Conservation (phyloP, 805 yeast genomes). For the Saccharomycopsis sp. region DNA sequence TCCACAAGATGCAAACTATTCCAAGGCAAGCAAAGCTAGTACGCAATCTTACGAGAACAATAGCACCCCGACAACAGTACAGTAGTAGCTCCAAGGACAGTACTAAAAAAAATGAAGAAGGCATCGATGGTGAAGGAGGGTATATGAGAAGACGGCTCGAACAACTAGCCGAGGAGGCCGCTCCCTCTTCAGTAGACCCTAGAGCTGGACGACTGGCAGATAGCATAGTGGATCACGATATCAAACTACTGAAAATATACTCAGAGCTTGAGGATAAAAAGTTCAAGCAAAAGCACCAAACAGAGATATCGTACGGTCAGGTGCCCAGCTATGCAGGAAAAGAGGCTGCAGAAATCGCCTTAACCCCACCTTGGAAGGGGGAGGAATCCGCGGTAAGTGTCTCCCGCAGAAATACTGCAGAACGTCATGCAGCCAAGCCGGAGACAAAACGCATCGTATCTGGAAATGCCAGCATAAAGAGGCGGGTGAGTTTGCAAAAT, state of each 20-base stretch:
- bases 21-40: too few species aligned
- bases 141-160: conserved; percentile 32
- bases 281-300: conserved; percentile 35
- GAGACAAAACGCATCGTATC: not conserved
- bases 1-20: too few species aligned
- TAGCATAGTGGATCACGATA: conserved; percentile 25
- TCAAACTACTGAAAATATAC: conserved; percentile 24
- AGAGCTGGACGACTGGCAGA: conserved; percentile 29
- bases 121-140: conserved; percentile 15
- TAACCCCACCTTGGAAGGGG: conserved; percentile 54
- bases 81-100: not conserved
- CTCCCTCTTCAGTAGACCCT: conserved; percentile 31
- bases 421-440: not conserved
- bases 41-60: not conserved
- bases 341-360: conserved; percentile 42
- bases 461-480: not conserved
- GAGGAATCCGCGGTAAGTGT: conserved; percentile 41
- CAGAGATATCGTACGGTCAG: conserved; percentile 34
- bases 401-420: not conserved
- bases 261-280: conserved; percentile 28
- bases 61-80: not conserved
- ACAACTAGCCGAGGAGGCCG: conserved; percentile 38
- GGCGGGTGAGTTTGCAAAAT: conserved; percentile 17
- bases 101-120: not conserved
- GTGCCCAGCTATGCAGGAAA: conserved; percentile 40